Percentiles rank a stretch among this genome's conserved stretches.
phyloP scores from a whole-genome alignment of 2,329 filamentous ascomycete genomes.

The Fusarium pseudonygamai region DNA sequence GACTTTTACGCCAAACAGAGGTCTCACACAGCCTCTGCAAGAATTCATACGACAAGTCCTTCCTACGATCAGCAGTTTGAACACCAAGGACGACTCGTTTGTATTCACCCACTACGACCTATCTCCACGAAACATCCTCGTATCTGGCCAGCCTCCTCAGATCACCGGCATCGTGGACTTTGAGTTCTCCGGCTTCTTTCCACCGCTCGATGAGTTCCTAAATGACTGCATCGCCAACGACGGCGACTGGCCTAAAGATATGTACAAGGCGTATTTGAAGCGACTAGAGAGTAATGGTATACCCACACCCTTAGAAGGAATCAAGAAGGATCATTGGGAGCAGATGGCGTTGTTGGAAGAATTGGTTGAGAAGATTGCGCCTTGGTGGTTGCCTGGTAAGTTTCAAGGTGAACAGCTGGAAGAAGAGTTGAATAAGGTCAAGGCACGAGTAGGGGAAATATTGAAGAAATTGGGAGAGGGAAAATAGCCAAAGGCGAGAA shows the following conservation, averaged over 20 bases:
- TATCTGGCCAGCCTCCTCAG: not conserved
- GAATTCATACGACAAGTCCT: not conserved
- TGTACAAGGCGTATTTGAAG: not conserved
- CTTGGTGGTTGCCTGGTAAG: slow-evolving; percentile 7
- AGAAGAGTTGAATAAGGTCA: not conserved
- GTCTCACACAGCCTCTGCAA: not conserved
- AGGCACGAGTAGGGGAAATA: not conserved
- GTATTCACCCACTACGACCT: slow-evolving; percentile 16
- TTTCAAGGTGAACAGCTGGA: not conserved
- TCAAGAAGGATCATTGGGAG: not conserved
- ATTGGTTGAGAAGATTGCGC: not conserved
- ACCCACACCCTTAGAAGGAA: not conserved
- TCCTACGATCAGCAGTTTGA: accelerated
- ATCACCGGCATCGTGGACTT: slow-evolving; percentile 16
- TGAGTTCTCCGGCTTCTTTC: slow-evolving; percentile 20
- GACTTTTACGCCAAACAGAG: not conserved
- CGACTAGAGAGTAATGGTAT: not conserved
- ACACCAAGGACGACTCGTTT: not conserved
- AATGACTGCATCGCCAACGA: slow-evolving; percentile 3
- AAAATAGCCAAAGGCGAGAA: not conserved
- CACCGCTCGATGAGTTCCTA: not conserved
- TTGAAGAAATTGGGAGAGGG: not conserved
- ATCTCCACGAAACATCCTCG: slow-evolving; percentile 6
- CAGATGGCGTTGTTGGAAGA: not conserved
- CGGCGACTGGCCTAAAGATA: not conserved